Evolutionary conservation across 805 yeast genomes (phyloP), one percentile per base, ranked within the genome.

Genomic region (Wickerhamiella lipophila): DNA sequence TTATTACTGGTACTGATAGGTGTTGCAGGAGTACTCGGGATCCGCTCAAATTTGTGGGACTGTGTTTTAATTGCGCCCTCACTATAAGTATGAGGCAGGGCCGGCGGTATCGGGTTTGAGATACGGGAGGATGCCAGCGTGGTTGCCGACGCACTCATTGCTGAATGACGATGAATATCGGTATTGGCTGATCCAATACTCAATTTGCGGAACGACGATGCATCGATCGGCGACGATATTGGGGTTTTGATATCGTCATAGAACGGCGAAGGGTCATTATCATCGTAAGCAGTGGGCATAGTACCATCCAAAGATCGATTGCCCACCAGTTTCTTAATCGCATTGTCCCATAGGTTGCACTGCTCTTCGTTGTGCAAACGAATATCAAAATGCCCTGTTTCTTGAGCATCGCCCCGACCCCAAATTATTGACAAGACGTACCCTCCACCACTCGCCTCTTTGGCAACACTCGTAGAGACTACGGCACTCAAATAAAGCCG

Each of bases 321-420:
- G 12, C 46, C 38, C 6, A 53, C 26, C 9, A 50, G 54, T 39
- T 40, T 34, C 25, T 46, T 54, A 30, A 69, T 53, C 2, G 70
- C 59, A 29, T 58, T 29, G 42, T 66, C 85, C 97, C 97, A 92
- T 62, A 81, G 89, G 50, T 73, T 74, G 54, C 94, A 72, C 15
- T 73, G 71, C 62, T 92, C 97, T 58, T 88, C 96, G 46, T 81
- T 81, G 52, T 81, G 75, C 64, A 86, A 86, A 50, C 84, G 74
- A 60, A 92, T 72, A 15, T 86, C 76, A 57, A 92, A 87, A 16
- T 84, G 78, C 12, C 95, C 96, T 25, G 83, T 79, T 55, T 88
- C 96, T 58, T 78, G 79, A 47, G 81, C 78, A 7, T 95, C 92
- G 60, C 67, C 71, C 15, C 51, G 53, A 42, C 67, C 67, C 66